Conservation (phyloP, 225 moss, liverwort and hornwort species). For the Neckera pumila region DNA sequence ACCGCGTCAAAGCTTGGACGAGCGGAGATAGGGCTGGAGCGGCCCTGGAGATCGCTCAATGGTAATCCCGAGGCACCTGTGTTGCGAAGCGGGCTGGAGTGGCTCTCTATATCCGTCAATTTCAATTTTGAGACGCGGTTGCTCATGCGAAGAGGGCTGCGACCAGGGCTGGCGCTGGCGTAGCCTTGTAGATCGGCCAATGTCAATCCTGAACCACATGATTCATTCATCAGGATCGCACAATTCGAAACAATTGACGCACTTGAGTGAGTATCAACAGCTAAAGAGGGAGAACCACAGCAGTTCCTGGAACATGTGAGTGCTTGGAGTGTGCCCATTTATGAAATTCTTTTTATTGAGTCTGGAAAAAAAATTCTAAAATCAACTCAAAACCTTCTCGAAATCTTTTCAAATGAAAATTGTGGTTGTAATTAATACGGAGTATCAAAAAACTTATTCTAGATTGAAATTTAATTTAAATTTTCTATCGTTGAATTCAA, state of each 20-base stretch:
- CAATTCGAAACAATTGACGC: neutral
- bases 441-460: neutral
- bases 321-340: neutral
- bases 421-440: neutral
- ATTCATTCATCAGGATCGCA: neutral
- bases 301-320: neutral
- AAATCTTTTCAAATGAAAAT: neutral
- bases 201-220: slow-evolving; percentile 20
- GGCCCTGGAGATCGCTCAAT: neutral
- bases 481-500: neutral
- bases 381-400: neutral
- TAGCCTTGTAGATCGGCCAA: slow-evolving; percentile 27
- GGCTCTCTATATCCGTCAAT: neutral
- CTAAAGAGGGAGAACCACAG: neutral
- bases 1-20: slow-evolving; percentile 29
- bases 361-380: too few species aligned
- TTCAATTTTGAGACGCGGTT: neutral
- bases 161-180: neutral
- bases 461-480: neutral
- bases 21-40: slow-evolving; percentile 4
- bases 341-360: neutral
- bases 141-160: neutral
- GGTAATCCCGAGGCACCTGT: neutral
- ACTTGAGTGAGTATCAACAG: neutral
- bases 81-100: neutral